Evolutionary conservation across 73 alveolate species (phyloP).

Genomic region (Tetrahymena malaccensis): DNA sequence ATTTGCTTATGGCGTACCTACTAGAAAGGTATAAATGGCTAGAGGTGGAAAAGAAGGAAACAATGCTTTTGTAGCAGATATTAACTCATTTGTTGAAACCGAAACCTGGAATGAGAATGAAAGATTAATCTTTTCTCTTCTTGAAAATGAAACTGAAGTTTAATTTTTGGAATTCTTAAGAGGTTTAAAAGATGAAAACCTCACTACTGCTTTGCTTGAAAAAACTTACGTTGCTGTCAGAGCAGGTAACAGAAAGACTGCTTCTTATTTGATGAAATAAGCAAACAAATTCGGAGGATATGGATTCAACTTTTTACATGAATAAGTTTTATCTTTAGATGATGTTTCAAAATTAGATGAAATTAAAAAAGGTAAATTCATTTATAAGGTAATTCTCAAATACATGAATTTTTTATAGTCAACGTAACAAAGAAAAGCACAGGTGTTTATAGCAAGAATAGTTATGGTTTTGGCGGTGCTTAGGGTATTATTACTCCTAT

Average conservation of each 20-base stretch:
- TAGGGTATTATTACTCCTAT: slow-evolving; percentile 82
- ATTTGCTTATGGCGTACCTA: slow-evolving; percentile 79
- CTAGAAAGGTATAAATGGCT: slow-evolving; percentile 80
- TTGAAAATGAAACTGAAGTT: slow-evolving; percentile 42
- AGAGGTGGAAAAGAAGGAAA: slow-evolving; percentile 96
- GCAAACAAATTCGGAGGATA: slow-evolving; percentile 56
- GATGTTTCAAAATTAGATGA: slow-evolving; percentile 52
- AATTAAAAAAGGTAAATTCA: slow-evolving; percentile 3
- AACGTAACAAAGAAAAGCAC: slow-evolving; percentile 78
- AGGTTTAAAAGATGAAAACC: slow-evolving; percentile 44
- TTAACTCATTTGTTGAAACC: slow-evolving; percentile 14
- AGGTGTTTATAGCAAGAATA: slow-evolving; percentile 44
- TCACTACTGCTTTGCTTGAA: slow-evolving; percentile 41
- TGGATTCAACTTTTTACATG: slow-evolving; percentile 91
- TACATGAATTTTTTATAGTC: not conserved
- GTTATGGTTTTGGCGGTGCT: not conserved
- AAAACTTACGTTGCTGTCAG: slow-evolving; percentile 64
- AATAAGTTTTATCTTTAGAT: slow-evolving; percentile 65
- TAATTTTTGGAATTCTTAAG: slow-evolving; percentile 60
- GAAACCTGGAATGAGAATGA: slow-evolving; percentile 3
- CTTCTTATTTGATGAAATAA: slow-evolving; percentile 56
- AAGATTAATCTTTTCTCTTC: slow-evolving; percentile 35
- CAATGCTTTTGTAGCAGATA: slow-evolving; percentile 91
- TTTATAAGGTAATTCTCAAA: not conserved
- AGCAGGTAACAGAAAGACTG: slow-evolving; percentile 76